Evolutionary conservation across 2,329 filamentous ascomycete genomes (phyloP).

Genomic region (Stagonosporopsis chrysanthemi): DNA sequence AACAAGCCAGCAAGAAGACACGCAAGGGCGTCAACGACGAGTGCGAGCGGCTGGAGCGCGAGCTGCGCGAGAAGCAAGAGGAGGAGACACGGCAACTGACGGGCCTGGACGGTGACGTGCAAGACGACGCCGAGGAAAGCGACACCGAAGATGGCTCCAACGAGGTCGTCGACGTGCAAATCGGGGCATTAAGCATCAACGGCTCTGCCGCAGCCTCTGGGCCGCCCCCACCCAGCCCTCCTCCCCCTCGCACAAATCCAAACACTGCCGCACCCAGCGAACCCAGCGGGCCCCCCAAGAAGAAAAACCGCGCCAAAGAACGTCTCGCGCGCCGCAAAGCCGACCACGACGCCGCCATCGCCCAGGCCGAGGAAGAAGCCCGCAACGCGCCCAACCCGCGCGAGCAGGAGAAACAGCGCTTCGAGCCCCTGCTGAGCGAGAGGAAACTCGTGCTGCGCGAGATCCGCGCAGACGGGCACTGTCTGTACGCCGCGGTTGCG

Average conservation of each 20-base stretch:
- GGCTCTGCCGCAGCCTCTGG: neutral
- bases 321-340: constrained; percentile 87
- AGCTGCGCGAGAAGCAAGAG: constrained; percentile 63
- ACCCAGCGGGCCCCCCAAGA: constrained; percentile 49
- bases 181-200: constrained; percentile 18
- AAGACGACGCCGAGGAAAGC: constrained; percentile 18
- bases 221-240: neutral
- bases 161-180: neutral
- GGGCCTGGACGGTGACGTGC: constrained; percentile 26
- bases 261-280: too few relatives aligned
- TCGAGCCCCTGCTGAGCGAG: constrained; percentile 71
- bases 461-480: constrained; percentile 91
- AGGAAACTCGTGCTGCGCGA: constrained; percentile 75
- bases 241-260: neutral
- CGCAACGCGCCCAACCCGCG: constrained; percentile 51
- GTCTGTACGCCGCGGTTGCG: constrained; percentile 89
- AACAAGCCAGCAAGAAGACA: constrained; percentile 86
- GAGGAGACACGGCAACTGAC: constrained; percentile 57
- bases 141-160: constrained; percentile 5
- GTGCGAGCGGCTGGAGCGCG: constrained; percentile 64
- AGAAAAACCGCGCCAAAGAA: constrained; percentile 90
- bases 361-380: constrained; percentile 77
- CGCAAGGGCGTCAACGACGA: constrained; percentile 68
- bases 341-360: constrained; percentile 75
- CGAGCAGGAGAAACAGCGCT: constrained; percentile 58